These are phyloP conservation scores for Dictyostelium citrinum DNA, from an alignment of 78 protist genomes.

Conservation along the genomic window DNA sequence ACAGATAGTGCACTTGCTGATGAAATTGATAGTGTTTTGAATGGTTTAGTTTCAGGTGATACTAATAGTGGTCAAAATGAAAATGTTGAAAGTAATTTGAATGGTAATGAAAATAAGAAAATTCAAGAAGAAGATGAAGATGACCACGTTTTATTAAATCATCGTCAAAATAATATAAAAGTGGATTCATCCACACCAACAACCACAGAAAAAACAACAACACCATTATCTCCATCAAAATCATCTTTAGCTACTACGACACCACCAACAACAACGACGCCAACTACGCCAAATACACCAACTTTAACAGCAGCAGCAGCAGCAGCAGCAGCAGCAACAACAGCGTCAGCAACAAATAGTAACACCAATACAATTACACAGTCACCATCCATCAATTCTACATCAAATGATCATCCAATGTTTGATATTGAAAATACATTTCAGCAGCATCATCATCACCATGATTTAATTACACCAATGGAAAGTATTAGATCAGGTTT, in stretches of 20 bases:
- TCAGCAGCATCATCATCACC: not conserved
- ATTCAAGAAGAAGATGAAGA: not conserved
- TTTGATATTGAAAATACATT: conserved; percentile 5
- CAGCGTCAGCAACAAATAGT: not conserved
- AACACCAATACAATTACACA: not conserved
- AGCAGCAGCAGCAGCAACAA: not conserved
- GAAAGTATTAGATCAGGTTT: conserved; percentile 12
- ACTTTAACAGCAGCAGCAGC: not conserved
- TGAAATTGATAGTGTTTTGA: not conserved
- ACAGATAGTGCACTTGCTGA: not conserved
- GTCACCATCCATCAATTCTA: not conserved
- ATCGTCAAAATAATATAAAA: not conserved
- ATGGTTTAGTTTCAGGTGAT: not conserved
- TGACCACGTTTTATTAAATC: not conserved
- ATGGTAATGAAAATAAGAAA: not conserved
- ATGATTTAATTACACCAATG: not conserved
- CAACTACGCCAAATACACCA: not conserved
- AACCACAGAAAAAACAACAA: not conserved
- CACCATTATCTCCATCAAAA: not conserved
- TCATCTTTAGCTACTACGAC: not conserved
- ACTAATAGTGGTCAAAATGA: not conserved
- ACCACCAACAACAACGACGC: not conserved
- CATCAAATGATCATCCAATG: not conserved
- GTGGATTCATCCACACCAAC: not conserved
- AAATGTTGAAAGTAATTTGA: not conserved